phyloP scores from a whole-genome alignment of 2,329 filamentous ascomycete genomes.

The Xylariaceae sp. region DNA sequence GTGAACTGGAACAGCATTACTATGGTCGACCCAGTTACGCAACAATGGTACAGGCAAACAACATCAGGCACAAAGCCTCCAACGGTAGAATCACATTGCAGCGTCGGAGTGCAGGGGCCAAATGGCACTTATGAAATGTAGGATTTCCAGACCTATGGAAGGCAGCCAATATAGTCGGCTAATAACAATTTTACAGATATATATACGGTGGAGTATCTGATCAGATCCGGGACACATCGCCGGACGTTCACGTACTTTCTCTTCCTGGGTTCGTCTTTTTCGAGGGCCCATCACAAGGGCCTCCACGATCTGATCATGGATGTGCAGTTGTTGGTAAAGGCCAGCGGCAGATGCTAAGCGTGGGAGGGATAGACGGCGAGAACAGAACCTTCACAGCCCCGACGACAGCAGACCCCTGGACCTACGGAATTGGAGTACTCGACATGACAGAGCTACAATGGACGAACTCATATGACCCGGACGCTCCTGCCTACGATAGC shows the following conservation, averaged over 20 bases:
- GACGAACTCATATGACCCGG: constrained; percentile 43
- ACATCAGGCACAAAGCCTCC: constrained; percentile 41
- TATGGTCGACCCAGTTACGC: constrained; percentile 43
- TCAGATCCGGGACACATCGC: constrained; percentile 29
- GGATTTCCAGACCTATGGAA: constrained; percentile 15
- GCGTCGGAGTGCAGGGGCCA: constrained; percentile 41
- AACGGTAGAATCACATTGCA: constrained; percentile 41
- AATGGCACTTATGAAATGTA: constrained; percentile 47
- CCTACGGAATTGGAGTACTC: constrained; percentile 47
- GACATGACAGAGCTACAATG: constrained; percentile 47
- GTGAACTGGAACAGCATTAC: constrained; percentile 39
- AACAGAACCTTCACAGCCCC: constrained; percentile 30
- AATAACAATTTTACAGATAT: constrained; percentile 37
- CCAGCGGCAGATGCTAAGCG: constrained; percentile 47
- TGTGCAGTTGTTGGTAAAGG: constrained; percentile 46
- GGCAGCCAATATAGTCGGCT: background rate
- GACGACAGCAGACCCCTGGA: constrained; percentile 43
- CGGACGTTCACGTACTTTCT: constrained; percentile 45
- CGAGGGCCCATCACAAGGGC: constrained; percentile 34
- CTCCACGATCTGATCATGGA: constrained; percentile 40
- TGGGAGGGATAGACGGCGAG: constrained; percentile 44
- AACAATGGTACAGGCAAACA: constrained; percentile 44
- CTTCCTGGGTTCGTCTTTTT: constrained; percentile 48
- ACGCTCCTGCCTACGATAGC: constrained; percentile 43
- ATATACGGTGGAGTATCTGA: constrained; percentile 44